phyloP scores from a whole-genome alignment of 2,329 filamentous ascomycete genomes.

The Scedosporium apiospermum region DNA sequence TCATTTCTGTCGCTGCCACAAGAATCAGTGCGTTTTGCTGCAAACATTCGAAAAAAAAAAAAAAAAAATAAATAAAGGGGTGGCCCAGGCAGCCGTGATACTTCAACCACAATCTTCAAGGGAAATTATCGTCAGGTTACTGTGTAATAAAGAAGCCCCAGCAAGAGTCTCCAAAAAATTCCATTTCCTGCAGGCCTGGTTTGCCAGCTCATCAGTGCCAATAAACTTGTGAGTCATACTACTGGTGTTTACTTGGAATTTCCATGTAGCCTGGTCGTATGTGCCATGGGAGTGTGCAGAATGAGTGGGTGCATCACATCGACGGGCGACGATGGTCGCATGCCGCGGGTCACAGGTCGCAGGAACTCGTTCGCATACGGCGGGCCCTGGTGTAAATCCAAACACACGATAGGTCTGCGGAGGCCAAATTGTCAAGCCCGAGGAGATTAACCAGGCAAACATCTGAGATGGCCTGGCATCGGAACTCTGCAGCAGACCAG shows the following conservation, averaged over 20 bases:
- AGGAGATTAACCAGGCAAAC: too few relatives aligned
- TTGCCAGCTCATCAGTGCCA: background rate
- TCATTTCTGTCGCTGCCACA: too few relatives aligned
- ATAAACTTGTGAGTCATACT: background rate
- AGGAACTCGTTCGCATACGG: background rate
- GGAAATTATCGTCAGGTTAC: background rate
- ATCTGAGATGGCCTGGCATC: background rate
- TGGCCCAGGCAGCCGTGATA: too few relatives aligned
- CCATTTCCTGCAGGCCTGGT: background rate
- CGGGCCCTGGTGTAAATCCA: background rate
- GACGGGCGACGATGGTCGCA: too few relatives aligned
- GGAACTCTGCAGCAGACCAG: background rate
- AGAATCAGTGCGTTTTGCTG: too few relatives aligned
- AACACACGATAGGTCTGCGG: background rate
- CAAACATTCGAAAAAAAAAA: too few relatives aligned
- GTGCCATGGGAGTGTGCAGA: background rate
- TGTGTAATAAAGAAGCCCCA: background rate
- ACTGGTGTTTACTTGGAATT: too few relatives aligned
- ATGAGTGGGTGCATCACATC: too few relatives aligned
- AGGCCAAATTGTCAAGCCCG: too few relatives aligned
- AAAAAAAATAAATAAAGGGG: too few relatives aligned
- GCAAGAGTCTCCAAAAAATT: background rate
- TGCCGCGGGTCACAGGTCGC: background rate
- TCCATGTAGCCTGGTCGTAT: too few relatives aligned
- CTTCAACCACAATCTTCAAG: background rate